Percentiles rank a stretch among this genome's conserved stretches.
phyloP scores from a whole-genome alignment of 2,329 filamentous ascomycete genomes.

The Epichloe hybrida region DNA sequence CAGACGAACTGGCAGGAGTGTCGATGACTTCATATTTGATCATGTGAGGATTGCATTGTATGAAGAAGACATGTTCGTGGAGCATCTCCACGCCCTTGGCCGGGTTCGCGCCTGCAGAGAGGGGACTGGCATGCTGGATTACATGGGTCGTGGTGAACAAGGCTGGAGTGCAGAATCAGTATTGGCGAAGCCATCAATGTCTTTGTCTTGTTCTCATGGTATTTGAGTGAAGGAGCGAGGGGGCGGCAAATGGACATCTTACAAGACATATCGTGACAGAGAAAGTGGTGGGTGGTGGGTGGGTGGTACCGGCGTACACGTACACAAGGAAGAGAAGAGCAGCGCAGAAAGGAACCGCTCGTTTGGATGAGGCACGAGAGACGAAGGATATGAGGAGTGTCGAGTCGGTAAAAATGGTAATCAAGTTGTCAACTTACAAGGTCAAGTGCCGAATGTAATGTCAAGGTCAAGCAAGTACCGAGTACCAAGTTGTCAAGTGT shows the following conservation, averaged over 20 bases:
- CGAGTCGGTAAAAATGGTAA: too few relatives aligned
- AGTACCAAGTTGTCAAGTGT: too few relatives aligned
- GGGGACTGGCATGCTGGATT: constrained; percentile 27
- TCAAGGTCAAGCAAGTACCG: too few relatives aligned
- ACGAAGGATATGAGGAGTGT: too few relatives aligned
- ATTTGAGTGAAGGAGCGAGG: background rate
- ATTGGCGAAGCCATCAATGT: too few relatives aligned
- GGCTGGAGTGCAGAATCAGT: constrained; percentile 7
- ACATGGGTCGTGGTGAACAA: constrained; percentile 31
- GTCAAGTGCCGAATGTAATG: too few relatives aligned
- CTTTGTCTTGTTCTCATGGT: background rate
- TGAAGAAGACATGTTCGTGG: constrained; percentile 38
- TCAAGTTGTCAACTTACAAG: too few relatives aligned
- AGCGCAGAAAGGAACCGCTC: too few relatives aligned
- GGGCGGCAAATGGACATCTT: background rate
- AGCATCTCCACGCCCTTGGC: constrained; percentile 30
- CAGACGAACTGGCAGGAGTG: constrained; percentile 12
- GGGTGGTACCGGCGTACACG: background rate
- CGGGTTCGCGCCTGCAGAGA: constrained; percentile 25
- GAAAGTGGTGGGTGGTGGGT: background rate
- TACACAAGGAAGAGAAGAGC: background rate
- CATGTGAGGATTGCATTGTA: constrained; percentile 39
- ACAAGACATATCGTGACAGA: constrained; percentile 9
- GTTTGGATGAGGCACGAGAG: too few relatives aligned
- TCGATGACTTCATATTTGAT: constrained; percentile 26